Evolutionary conservation across 139 green algal species (phyloP), one percentile per base, ranked within the genome.

Genomic region (Edaphochlamys debaryana): DNA sequence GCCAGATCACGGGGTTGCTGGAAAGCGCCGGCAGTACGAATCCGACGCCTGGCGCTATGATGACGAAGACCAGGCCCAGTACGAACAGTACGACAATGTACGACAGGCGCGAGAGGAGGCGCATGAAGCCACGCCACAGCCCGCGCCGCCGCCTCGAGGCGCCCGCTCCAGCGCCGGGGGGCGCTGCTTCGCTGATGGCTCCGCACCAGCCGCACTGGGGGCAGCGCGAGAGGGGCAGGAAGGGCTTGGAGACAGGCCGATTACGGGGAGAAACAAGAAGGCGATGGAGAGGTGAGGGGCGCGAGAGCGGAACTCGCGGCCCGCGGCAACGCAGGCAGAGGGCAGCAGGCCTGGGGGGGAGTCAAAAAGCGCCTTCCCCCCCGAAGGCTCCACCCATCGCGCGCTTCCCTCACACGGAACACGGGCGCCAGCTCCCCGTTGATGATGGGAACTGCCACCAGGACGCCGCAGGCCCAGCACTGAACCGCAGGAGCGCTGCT

Each of bases 121-220:
- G 62, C 50, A 71, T 66, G 48, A 27, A 45, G 27, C 9, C 23
- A 36, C 30, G 32, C 67, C 69, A 69, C 22, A 38, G 5, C 22
- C 72, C 67, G n/a, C 71, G n/a, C 4, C 48, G 64, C 27, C 45
- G 48, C 6, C 29, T 42, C 25, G 3, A 9, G 40, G 19, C 36
- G 50, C 30, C 30, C 5, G 0, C 2, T 36, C 4, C 20, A 40
- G 0, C 34, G 50, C 32, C 50, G 0, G n/a, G 23, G 30, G 78
- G 66, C 13, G 77, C 77, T 0, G 71, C 63, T 29, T 87, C 81
- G 45, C 60, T 82, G n/a, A 87, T 52, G 2, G 81, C 81, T 3
- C 81, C 72, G 38, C 81, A 87, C 81, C 81, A 87, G 37, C 81
- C 81, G 40, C 81, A 87, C 81, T 87, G 80, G 9, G 30, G 72